Evolutionary conservation across 805 yeast genomes (phyloP).

Genomic region (Yamadazyma ubonensis): DNA sequence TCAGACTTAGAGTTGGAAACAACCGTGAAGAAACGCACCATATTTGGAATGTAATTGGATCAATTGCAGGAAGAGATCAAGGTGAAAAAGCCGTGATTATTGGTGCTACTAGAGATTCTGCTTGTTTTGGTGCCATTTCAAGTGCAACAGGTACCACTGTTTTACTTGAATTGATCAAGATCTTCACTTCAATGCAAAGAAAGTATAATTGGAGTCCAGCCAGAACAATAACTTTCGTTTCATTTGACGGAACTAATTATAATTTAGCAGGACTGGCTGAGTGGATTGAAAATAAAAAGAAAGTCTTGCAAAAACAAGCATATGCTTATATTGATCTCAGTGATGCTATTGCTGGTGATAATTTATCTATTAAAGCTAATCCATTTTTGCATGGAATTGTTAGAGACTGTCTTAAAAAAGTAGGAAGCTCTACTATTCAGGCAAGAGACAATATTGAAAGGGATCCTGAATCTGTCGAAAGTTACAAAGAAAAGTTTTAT

Average conservation of each 20-base stretch:
- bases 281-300: conserved; percentile 59
- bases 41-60: conserved; percentile 76
- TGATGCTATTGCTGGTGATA: conserved; percentile 57
- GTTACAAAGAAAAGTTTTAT: too few species aligned
- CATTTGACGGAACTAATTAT: conserved; percentile 80
- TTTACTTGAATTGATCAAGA: conserved; percentile 65
- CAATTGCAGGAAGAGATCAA: conserved; percentile 79
- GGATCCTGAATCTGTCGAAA: too few species aligned
- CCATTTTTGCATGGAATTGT: conserved; percentile 60
- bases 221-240: conserved; percentile 75
- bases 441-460: too few species aligned
- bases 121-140: conserved; percentile 69
- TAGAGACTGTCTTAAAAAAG: conserved; percentile 37
- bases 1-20: conserved; percentile 34
- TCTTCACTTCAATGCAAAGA: conserved; percentile 62
- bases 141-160: conserved; percentile 75
- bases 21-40: conserved; percentile 55
- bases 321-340: conserved; percentile 73
- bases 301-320: conserved; percentile 56
- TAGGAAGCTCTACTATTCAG: conserved; percentile 15
- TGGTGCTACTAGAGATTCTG: conserved; percentile 81
- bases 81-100: conserved; percentile 67
- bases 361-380: conserved; percentile 57
- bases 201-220: conserved; percentile 78
- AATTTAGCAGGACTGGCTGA: conserved; percentile 85